Evolutionary conservation across 768 basidiomycete species (phyloP).

Genomic region (Saitozyma podzolica): DNA sequence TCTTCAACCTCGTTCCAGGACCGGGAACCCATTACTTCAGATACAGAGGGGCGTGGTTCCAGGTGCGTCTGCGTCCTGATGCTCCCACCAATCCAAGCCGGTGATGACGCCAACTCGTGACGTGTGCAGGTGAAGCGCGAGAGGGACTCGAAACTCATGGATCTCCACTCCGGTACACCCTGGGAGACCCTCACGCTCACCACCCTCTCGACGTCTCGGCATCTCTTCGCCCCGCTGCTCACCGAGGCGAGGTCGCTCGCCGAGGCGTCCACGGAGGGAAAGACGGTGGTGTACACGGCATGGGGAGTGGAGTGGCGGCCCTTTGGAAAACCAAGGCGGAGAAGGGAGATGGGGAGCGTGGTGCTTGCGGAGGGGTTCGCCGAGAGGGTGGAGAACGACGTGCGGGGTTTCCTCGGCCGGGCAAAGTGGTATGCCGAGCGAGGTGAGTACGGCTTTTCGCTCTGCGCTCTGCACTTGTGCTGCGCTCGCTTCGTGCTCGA

Average conservation of each 20-base stretch:
- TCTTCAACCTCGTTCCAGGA: constrained; percentile 93
- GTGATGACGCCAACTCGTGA: not conserved
- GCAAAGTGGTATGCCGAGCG: constrained; percentile 94
- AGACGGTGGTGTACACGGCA: constrained; percentile 91
- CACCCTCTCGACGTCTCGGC: constrained; percentile 81
- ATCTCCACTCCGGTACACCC: constrained; percentile 83
- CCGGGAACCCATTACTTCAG: constrained; percentile 91
- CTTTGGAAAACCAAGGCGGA: constrained; percentile 85
- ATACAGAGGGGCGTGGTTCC: constrained; percentile 91
- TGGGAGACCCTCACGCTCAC: constrained; percentile 98
- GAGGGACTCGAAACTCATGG: constrained; percentile 87
- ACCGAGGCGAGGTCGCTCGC: constrained; percentile 87
- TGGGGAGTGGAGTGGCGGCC: constrained; percentile 97
- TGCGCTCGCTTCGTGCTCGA: not conserved
- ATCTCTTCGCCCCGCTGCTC: constrained; percentile 75
- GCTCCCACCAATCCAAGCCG: not conserved
- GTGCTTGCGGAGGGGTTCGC: constrained; percentile 78
- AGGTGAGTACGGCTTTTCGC: constrained; percentile 59
- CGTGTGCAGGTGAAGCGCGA: constrained; percentile 81
- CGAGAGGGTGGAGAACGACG: constrained; percentile 78
- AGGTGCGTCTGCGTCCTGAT: constrained; percentile 55
- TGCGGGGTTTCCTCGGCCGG: constrained; percentile 76
- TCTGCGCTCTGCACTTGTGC: not conserved
- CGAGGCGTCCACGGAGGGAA: constrained; percentile 81
- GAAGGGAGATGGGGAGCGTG: constrained; percentile 83